Conservation (phyloP, 1,284 basidiomycete species). For the Chondrostereum purpureum region DNA sequence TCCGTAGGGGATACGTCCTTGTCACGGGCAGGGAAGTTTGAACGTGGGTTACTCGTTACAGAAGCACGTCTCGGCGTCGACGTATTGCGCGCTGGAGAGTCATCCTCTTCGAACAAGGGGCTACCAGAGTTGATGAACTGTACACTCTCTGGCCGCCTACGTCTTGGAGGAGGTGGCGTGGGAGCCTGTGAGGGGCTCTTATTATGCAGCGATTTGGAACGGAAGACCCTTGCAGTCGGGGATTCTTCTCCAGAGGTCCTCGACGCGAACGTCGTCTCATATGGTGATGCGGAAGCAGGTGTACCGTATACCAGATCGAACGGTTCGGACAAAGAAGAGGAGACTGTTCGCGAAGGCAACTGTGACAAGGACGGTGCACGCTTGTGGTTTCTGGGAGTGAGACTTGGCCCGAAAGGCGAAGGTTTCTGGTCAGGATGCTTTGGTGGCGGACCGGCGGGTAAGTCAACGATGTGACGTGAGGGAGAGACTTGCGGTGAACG, state of each 20-base stretch:
- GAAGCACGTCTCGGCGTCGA: not conserved
- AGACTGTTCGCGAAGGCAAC: not conserved
- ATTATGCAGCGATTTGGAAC: constrained; percentile 54
- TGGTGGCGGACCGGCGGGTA: constrained; percentile 35
- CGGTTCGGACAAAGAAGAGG: constrained; percentile 1
- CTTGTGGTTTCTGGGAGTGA: constrained; percentile 10
- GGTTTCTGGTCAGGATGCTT: constrained; percentile 53
- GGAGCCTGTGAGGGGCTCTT: constrained; percentile 33
- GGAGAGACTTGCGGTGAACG: constrained; percentile 14
- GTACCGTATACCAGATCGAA: constrained; percentile 9
- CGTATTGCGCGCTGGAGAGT: constrained; percentile 5
- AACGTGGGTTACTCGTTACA: not conserved
- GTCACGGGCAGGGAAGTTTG: no score
- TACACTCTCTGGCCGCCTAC: constrained; percentile 57
- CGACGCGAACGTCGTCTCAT: constrained; percentile 2
- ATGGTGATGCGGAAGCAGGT: constrained; percentile 19
- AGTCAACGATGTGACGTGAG: constrained; percentile 9
- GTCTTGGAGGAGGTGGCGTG: constrained; percentile 39
- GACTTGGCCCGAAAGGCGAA: constrained; percentile 4
- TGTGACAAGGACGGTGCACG: constrained; percentile 15
- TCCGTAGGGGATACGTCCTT: not conserved
- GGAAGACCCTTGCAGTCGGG: constrained; percentile 32
- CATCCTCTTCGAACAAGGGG: constrained; percentile 3
- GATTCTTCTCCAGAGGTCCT: constrained; percentile 15
- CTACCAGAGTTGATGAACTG: constrained; percentile 33